Base-by-base conservation (phyloP, 2,329 filamentous ascomycete species). In the Fusarium nisikadoi region DNA sequence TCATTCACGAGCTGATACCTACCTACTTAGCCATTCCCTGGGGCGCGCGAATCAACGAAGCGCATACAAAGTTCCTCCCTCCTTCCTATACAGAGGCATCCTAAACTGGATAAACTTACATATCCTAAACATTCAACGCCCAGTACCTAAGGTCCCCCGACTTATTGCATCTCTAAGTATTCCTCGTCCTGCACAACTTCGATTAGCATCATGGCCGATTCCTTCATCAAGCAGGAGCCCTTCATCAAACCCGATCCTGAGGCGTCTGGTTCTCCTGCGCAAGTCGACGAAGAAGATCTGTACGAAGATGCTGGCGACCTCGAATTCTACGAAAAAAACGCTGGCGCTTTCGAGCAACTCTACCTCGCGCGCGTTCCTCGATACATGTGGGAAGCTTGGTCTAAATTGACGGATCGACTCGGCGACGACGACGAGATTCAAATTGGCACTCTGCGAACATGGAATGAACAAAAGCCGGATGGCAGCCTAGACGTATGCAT, bases 361-460 rank as follows among this genome's bases (percentile, higher is more conserved):
- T 97, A 94, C 85, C 86, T 97, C 54, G 91, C 93, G 57, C 92
- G 93, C 72, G 86, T 97, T 46, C 94, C 94, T 25, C 90, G 90
- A 71, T 92, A 93, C 79, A 86, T 97, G 63, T 96, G 94, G 90
- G 89, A 95, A 74, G 88, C 91, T 47, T 97, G 94, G 93, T 83
- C 85, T 64, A 82, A 84, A 77, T 72, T 83, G 45, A 77, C 76
- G 16, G 81, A 83, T 53, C 87, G 91, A 73, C 83, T 97, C 19
- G 91, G 93, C 76, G 93, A 95, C 70, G 92, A 97, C 74, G 91
- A 92, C 62, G 92, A 95, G 82, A 92, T 97, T 71, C 88, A 92
- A 79, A 89, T 97, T 71, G 94, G 94, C 47, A 95, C 90, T 35
- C 86, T 97, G 77, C 85, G 89, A 60, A 87, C 86, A 69, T 90